These are phyloP conservation scores for Rutstroemia sp. DNA, from an alignment of 2,329 filamentous ascomycete species.

Conservation along the genomic window DNA sequence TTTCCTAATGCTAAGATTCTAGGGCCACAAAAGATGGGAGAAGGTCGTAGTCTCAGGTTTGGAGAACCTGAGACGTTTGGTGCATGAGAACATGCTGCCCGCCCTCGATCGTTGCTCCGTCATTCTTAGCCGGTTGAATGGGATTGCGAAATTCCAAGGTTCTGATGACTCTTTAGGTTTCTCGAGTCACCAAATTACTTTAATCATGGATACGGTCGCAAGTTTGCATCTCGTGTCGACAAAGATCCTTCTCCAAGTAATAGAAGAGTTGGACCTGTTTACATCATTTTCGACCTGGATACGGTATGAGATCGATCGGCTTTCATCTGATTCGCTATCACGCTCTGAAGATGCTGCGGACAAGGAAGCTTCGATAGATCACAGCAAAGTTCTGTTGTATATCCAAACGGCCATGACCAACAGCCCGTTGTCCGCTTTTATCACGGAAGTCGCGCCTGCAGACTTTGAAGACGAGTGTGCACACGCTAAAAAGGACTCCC, in stretches of 20 bases:
- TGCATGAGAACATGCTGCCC: conserved; percentile 84
- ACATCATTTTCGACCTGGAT: conserved; percentile 76
- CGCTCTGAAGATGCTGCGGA: conserved; percentile 65
- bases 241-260: conserved; percentile 61
- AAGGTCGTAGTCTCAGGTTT: conserved; percentile 75
- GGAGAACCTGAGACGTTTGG: conserved; percentile 65
- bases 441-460: conserved; percentile 43
- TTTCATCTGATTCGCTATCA: conserved; percentile 54
- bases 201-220: conserved; percentile 62
- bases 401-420: conserved; percentile 62
- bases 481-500: conserved; percentile 37
- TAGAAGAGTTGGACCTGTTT: conserved; percentile 74
- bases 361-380: conserved; percentile 69
- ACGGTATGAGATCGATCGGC: conserved; percentile 71
- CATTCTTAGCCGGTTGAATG: conserved; percentile 73
- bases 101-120: conserved; percentile 77
- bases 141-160: conserved; percentile 74
- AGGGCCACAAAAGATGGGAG: conserved; percentile 95
- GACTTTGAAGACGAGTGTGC: conserved; percentile 42
- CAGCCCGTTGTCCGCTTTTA: conserved; percentile 58
- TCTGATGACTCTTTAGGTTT: conserved; percentile 59
- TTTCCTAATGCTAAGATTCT: conserved; percentile 12
- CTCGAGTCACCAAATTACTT: conserved; percentile 53
- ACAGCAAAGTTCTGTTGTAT: conserved; percentile 66
- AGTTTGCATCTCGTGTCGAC: conserved; percentile 71